Conservation (phyloP, 148 eudicot species). For the Nepenthes gracilis region DNA sequence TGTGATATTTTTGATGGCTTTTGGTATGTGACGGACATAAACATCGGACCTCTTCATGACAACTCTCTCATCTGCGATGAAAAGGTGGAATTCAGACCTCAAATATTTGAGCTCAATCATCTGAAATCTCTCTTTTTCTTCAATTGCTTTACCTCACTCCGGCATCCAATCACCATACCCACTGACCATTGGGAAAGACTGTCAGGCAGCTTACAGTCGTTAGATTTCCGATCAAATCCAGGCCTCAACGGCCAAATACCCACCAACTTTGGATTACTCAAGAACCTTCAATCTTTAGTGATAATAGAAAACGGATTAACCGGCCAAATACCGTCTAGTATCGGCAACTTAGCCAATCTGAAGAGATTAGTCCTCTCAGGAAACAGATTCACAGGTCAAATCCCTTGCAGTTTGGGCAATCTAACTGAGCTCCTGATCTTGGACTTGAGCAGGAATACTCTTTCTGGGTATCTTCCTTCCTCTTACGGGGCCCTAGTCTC, state of each 20-base stretch:
- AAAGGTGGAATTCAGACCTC: conserved; percentile 42
- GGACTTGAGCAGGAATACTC: conserved; percentile 61
- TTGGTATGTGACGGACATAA: conserved; percentile 81
- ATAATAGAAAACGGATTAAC: conserved; percentile 50
- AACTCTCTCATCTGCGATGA: conserved; percentile 60
- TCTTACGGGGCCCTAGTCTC: conserved; percentile 49
- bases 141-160: conserved; percentile 46
- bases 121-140: conserved; percentile 65
- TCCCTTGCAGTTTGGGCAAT: conserved; percentile 41
- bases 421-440: conserved; percentile 57
- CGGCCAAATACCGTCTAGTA: conserved; percentile 41
- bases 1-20: conserved; percentile 72
- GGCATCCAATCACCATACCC: conserved; percentile 35
- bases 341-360: conserved; percentile 48
- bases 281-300: conserved; percentile 60
- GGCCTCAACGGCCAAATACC: conserved; percentile 59
- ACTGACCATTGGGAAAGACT: conserved; percentile 38
- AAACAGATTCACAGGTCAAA: conserved; percentile 37
- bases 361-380: conserved; percentile 54
- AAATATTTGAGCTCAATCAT: conserved; percentile 46
- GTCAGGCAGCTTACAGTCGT: conserved; percentile 37
- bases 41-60: conserved; percentile 72
- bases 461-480: conserved; percentile 52
- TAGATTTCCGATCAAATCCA: conserved; percentile 74
- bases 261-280: conserved; percentile 32